phyloP scores from a whole-genome alignment of 495 filamentous ascomycete genomes.

The Chaetomidium leptoderma region DNA sequence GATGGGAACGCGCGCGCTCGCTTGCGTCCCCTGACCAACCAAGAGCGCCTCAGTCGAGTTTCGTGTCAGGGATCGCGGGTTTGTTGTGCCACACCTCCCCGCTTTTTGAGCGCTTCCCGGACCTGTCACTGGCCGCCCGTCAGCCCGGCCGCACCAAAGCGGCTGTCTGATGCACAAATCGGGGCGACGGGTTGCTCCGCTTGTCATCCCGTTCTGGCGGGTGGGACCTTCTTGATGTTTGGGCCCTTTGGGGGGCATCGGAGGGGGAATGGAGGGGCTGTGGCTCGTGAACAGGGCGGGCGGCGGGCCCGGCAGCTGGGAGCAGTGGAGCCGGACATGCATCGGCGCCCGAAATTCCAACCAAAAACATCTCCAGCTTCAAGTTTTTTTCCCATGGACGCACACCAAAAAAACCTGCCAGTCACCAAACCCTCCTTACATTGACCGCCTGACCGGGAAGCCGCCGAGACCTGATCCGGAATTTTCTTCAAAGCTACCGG shows the following conservation, averaged over 20 bases:
- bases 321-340: constrained; percentile 19
- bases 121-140: constrained; percentile 13
- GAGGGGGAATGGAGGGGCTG: constrained; percentile 12
- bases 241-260: no score
- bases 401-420: constrained; percentile 16
- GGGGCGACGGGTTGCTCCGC: constrained; percentile 26
- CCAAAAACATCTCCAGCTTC: constrained; percentile 24
- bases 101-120: constrained; percentile 5
- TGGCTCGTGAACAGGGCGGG: constrained; percentile 2
- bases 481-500: background rate
- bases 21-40: constrained; percentile 29
- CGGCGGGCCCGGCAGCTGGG: constrained; percentile 20
- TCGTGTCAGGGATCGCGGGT: constrained; percentile 23
- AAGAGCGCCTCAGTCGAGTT: constrained; percentile 31
- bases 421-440: background rate
- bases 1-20: constrained; percentile 31
- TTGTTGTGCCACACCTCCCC: constrained; percentile 18
- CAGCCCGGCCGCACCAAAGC: constrained; percentile 7
- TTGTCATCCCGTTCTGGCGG: constrained; percentile 13
- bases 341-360: constrained; percentile 28
- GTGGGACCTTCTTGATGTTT: no score
- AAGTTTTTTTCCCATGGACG: constrained; percentile 10
- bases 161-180: constrained; percentile 22
- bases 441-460: background rate
- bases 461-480: constrained; percentile 1